Evolutionary conservation across 2,329 filamentous ascomycete genomes (phyloP).

Genomic region (Pseudogymnoascus sp.): DNA sequence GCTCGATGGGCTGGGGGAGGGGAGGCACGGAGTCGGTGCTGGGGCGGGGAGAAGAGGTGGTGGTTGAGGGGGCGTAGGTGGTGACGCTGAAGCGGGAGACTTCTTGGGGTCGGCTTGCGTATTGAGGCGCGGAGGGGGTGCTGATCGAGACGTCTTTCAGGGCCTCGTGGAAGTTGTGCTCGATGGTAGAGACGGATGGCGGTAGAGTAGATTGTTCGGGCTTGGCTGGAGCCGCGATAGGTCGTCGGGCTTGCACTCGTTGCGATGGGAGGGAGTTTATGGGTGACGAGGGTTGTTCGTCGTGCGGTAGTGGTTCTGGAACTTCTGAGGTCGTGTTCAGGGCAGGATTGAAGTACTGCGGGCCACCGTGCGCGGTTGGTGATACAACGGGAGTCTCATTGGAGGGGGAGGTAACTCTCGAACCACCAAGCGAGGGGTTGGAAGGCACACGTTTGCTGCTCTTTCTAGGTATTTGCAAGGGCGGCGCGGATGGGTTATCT

Average conservation of each 20-base stretch:
- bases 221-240: neutral
- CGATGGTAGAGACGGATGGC: constrained; percentile 19
- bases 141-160: constrained; percentile 18
- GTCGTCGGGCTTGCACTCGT: constrained; percentile 1
- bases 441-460: constrained; percentile 34
- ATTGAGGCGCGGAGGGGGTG: neutral
- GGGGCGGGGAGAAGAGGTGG: constrained; percentile 21
- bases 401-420: constrained; percentile 18
- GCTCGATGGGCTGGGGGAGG: neutral
- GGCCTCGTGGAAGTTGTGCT: constrained; percentile 23
- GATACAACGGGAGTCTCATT: constrained; percentile 24
- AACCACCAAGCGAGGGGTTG: constrained; percentile 13
- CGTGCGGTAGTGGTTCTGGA: constrained; percentile 8
- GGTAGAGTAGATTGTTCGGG: neutral
- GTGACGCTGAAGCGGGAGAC: constrained; percentile 28
- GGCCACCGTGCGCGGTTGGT: constrained; percentile 13
- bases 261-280: constrained; percentile 1
- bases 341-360: constrained; percentile 12
- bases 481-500: constrained; percentile 50
- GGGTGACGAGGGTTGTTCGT: neutral
- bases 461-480: constrained; percentile 49
- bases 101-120: constrained; percentile 19
- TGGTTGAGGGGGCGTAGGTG: constrained; percentile 26
- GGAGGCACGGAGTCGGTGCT: constrained; percentile 22
- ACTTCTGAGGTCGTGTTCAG: constrained; percentile 13